phyloP scores from a whole-genome alignment of 805 yeast genomes.

The Pichia sporocuriosa region DNA sequence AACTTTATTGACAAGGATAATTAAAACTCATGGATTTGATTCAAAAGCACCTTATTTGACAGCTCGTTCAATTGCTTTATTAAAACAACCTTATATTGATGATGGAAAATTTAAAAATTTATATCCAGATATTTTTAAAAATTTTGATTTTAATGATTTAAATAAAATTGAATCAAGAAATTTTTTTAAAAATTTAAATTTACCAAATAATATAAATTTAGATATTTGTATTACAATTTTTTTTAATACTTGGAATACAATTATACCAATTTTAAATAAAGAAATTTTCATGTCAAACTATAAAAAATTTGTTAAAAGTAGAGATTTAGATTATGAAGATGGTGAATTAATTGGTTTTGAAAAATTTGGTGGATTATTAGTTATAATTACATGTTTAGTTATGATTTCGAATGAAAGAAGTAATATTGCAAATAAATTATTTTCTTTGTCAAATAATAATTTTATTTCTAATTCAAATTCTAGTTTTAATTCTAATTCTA shows the following conservation, averaged over 20 bases:
- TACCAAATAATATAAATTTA: conserved; percentile 50
- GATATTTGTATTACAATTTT: conserved; percentile 63
- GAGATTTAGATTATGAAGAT: conserved; percentile 39
- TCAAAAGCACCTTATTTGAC: conserved; percentile 66
- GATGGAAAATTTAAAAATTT: conserved; percentile 26
- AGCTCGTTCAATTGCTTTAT: conserved; percentile 62
- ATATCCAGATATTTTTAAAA: conserved; percentile 28
- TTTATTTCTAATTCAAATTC: no score
- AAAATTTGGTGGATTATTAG: conserved; percentile 48
- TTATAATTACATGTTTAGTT: conserved; percentile 45
- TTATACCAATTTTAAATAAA: conserved; percentile 64
- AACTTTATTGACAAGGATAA: conserved; percentile 58
- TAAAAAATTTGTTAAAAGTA: conserved; percentile 36
- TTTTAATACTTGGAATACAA: conserved; percentile 72
- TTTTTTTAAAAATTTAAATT: conserved; percentile 37
- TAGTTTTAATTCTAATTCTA: no score
- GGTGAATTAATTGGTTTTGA: conserved; percentile 39
- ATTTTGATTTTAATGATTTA: conserved; percentile 34
- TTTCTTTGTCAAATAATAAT: no score
- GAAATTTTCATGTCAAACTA: conserved; percentile 62
- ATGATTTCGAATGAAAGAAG: conserved; percentile 35
- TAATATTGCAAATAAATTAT: conserved; percentile 11
- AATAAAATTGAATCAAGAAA: conserved; percentile 35
- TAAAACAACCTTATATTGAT: conserved; percentile 45
- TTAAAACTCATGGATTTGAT: conserved; percentile 64